Conservation (phyloP, 352 stramenopile genomes). For the Phytopythium sindhum region DNA sequence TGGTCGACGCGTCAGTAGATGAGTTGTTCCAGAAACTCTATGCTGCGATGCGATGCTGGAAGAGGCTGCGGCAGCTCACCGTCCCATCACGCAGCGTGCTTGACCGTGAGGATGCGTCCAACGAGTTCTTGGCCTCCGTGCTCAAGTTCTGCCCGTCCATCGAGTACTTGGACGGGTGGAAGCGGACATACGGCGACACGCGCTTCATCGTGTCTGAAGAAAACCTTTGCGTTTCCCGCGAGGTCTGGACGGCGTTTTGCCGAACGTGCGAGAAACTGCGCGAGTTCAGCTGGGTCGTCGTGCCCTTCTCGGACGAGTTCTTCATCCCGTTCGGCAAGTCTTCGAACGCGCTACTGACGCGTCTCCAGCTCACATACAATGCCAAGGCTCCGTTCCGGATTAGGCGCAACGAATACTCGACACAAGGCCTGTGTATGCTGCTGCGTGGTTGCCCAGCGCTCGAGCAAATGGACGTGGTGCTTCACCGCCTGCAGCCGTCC, state of each 20-base stretch:
- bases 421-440: slow-evolving; percentile 30
- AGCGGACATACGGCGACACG: slow-evolving; percentile 43
- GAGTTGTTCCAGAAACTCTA: slow-evolving; percentile 37
- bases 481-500: slow-evolving; percentile 42
- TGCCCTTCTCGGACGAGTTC: slow-evolving; percentile 66
- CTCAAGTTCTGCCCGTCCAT: slow-evolving; percentile 37
- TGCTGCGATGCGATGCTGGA: slow-evolving; percentile 26
- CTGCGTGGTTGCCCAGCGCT: slow-evolving; percentile 26
- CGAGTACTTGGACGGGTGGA: slow-evolving; percentile 69
- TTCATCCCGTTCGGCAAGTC: slow-evolving; percentile 49
- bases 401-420: slow-evolving; percentile 47
- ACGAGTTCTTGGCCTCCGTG: slow-evolving; percentile 29
- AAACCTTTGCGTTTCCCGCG: slow-evolving; percentile 26
- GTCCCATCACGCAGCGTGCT: slow-evolving; percentile 29
- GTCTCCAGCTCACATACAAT: slow-evolving; percentile 51
- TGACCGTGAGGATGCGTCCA: slow-evolving; percentile 30
- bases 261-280: slow-evolving; percentile 29
- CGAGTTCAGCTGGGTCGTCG: slow-evolving; percentile 68
- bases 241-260: slow-evolving; percentile 47
- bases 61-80: slow-evolving; percentile 29
- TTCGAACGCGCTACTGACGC: slow-evolving; percentile 30
- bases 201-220: slow-evolving; percentile 34
- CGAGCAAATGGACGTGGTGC: slow-evolving; percentile 39
- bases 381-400: slow-evolving; percentile 44
- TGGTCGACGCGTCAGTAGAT: slow-evolving; percentile 35